A percentile compares a stretch with the other conserved stretches of the same genome.
phyloP scores from a whole-genome alignment of 1,284 basidiomycete species.

The Tremellales sp. region DNA sequence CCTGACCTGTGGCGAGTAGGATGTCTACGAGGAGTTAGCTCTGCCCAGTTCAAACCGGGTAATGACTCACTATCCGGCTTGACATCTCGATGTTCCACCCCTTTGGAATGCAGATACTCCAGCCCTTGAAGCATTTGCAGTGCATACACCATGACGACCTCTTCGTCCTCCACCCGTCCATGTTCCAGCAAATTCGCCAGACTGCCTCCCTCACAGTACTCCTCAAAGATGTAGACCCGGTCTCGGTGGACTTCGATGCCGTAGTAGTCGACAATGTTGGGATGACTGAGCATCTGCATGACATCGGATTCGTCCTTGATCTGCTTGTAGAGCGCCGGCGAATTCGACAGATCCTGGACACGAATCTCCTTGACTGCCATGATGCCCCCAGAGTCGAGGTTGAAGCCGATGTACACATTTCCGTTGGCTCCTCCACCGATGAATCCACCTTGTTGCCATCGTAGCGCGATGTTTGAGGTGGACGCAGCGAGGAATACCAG shows the following conservation, averaged over 20 bases:
- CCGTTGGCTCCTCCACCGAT: slow-evolving; percentile 98
- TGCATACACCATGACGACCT: slow-evolving; percentile 91
- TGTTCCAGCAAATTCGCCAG: slow-evolving; percentile 85
- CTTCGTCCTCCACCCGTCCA: slow-evolving; percentile 94
- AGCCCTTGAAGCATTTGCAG: slow-evolving; percentile 96
- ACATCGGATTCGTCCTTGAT: slow-evolving; percentile 96
- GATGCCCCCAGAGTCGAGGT: slow-evolving; percentile 90
- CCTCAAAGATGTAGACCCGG: slow-evolving; percentile 98
- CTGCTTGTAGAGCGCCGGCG: slow-evolving; percentile 81
- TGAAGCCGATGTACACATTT: slow-evolving; percentile 96
- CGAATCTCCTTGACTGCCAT: slow-evolving; percentile 99
- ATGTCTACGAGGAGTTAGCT: slow-evolving; percentile 63
- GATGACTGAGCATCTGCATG: slow-evolving; percentile 98
- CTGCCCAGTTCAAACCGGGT: neutral
- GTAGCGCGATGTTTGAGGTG: slow-evolving; percentile 89
- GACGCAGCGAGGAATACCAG: slow-evolving; percentile 87
- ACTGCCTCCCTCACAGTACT: slow-evolving; percentile 96
- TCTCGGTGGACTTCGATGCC: slow-evolving; percentile 97
- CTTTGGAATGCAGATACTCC: slow-evolving; percentile 88
- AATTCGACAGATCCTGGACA: slow-evolving; percentile 84
- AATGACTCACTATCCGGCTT: slow-evolving; percentile 91
- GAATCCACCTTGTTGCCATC: slow-evolving; percentile 98
- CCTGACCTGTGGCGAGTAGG: slow-evolving; percentile 77
- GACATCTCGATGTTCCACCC: slow-evolving; percentile 94
- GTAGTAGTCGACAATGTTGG: slow-evolving; percentile 98